A percentile compares a stretch with the other conserved stretches of the same genome.
Conservation (phyloP, 2,329 filamentous ascomycete species). For the Hymenotorrendiella dingleyae region DNA sequence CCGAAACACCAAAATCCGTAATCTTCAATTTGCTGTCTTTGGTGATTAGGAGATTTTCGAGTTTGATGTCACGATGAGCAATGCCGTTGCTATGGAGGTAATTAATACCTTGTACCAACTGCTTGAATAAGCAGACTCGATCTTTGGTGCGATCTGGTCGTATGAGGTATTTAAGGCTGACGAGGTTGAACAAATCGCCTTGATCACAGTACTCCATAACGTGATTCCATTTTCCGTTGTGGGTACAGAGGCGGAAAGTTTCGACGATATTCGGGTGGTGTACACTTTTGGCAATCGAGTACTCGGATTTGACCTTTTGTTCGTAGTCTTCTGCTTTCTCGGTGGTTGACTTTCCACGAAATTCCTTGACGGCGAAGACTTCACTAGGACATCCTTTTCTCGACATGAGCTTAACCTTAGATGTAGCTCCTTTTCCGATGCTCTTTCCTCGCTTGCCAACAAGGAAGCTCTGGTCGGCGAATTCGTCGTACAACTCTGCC, state of each 20-base stretch:
- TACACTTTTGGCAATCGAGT: conserved; percentile 76
- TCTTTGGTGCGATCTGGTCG: conserved; percentile 59
- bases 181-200: conserved; percentile 72
- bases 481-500: conserved; percentile 63
- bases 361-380: conserved; percentile 82
- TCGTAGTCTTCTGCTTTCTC: conserved; percentile 73
- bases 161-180: conserved; percentile 64
- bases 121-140: conserved; percentile 82
- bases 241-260: conserved; percentile 64
- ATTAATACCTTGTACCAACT: conserved; percentile 73
- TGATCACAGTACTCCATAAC: conserved; percentile 89
- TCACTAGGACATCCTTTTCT: conserved; percentile 58
- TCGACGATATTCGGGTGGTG: conserved; percentile 85
- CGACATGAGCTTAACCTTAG: conserved; percentile 75
- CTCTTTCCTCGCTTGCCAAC: conserved; percentile 68
- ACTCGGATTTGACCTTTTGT: conserved; percentile 88
- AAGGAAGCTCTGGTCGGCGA: conserved; percentile 63
- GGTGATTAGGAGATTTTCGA: conserved; percentile 78
- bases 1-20: conserved; percentile 84
- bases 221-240: conserved; percentile 75
- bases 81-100: conserved; percentile 82
- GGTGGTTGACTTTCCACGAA: conserved; percentile 62
- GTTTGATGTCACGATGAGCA: conserved; percentile 85
- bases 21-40: conserved; percentile 81
- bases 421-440: conserved; percentile 76